Conservation (phyloP, 768 basidiomycete genomes). For the Leccinum sublutescens region DNA sequence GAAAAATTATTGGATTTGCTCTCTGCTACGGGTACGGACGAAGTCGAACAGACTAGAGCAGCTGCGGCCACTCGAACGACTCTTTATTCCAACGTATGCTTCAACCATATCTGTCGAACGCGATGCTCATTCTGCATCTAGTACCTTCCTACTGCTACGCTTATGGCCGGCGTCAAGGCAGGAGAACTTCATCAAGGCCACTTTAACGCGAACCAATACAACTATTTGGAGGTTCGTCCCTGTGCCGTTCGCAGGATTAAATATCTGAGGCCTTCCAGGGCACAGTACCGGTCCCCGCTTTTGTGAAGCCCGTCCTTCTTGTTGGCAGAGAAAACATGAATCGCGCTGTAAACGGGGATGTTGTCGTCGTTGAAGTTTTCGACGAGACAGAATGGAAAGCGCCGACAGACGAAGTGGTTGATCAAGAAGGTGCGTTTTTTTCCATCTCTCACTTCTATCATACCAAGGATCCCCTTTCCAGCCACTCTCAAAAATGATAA, state of each 20-base stretch:
- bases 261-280: slow-evolving; percentile 49
- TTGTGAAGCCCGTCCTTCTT: slow-evolving; percentile 77
- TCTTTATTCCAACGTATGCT: slow-evolving; percentile 72
- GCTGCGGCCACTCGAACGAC: slow-evolving; percentile 51
- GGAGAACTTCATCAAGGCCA: slow-evolving; percentile 88
- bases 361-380: slow-evolving; percentile 89
- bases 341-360: slow-evolving; percentile 88
- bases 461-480: slow-evolving; percentile 27
- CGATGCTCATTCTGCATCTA: slow-evolving; percentile 30
- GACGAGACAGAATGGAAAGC: slow-evolving; percentile 89
- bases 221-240: slow-evolving; percentile 79
- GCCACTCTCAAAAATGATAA: slow-evolving; percentile 86
- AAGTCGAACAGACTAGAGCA: slow-evolving; percentile 61
- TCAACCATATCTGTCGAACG: not conserved
- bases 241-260: not conserved
- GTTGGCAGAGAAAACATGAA: slow-evolving; percentile 94
- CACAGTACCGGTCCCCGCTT: slow-evolving; percentile 70
- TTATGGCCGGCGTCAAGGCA: slow-evolving; percentile 81
- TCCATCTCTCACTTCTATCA: not conserved
- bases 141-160: slow-evolving; percentile 73
- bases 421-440: slow-evolving; percentile 72
- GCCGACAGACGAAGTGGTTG: slow-evolving; percentile 88
- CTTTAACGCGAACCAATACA: slow-evolving; percentile 94
- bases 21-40: slow-evolving; percentile 61
- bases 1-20: slow-evolving; percentile 78